Base-by-base conservation (phyloP, 2,329 filamentous ascomycete species). In the Botrytis squamosa region DNA sequence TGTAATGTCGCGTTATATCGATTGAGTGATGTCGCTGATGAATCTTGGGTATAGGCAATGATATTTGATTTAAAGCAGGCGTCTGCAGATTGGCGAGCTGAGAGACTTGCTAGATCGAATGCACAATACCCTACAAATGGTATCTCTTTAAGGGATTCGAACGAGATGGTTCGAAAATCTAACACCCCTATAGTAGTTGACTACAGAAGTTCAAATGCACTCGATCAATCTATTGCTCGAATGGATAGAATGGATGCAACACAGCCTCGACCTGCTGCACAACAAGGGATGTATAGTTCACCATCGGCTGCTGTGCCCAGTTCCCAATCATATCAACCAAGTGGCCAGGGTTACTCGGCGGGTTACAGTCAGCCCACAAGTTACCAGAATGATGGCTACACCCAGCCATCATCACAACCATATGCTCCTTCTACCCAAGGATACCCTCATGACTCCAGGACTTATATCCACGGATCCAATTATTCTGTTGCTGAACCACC, bases 51-150 rank as follows among this genome's bases (percentile, higher is more conserved):
- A 71, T 75, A 88, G 86, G 85, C 85, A 81, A 87, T 87, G 85
- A 87, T 87, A 79, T 82, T 84, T 78, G 86, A 87, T 82, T 81
- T 87, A 62, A 87, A 87, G 78, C 83, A 84, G 75, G 86, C 87
- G 78, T 87, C 86, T 66, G 82, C 83, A 76, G 83, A 85, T 77
- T 88, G 85, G 85, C 84, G 85, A 44, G 76, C 74, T 36, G 81
- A 82, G 74, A 77, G 80, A 63, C 74, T 70, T 63, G 78, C 75
- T 75, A 75, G 66, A 78, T 80, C 57, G 75, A 77, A 68, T 78
- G 80, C 68, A 77, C 77, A 78, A 72, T 77, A 77, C 63, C 75
- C 77, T 73, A 69, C 76, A 77, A 80, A 81, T 81, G 81, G 81
- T 82, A 82, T 78, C 75, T 77, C 78, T 76, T 73, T 76, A 63